Conservation (phyloP, 2,329 filamentous ascomycete genomes). For the Aureobasidium sp. region DNA sequence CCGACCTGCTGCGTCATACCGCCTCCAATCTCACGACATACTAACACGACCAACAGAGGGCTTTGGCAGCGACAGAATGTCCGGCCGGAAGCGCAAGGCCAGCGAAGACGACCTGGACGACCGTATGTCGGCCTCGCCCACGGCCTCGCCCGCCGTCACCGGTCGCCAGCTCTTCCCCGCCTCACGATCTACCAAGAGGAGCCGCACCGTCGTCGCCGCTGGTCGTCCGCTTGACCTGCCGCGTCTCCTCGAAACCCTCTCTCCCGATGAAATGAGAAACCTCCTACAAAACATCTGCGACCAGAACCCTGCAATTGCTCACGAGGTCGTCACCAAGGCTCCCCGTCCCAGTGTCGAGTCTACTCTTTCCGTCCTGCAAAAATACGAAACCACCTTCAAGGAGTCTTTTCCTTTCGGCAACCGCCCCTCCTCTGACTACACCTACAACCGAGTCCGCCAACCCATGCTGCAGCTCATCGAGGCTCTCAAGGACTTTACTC, state of each 20-base stretch:
- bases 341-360: constrained; percentile 79
- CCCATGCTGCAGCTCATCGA: constrained; percentile 73
- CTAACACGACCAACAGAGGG: constrained; percentile 23
- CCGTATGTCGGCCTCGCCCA: constrained; percentile 86
- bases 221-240: constrained; percentile 57
- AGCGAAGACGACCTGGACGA: constrained; percentile 52
- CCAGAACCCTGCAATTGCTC: constrained; percentile 72
- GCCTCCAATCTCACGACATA: constrained; percentile 16
- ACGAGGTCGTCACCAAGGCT: constrained; percentile 74
- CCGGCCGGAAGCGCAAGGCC: constrained; percentile 74
- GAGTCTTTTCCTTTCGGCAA: constrained; percentile 78
- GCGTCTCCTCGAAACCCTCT: constrained; percentile 88
- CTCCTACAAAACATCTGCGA: constrained; percentile 90
- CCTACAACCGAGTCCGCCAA: constrained; percentile 85
- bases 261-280: constrained; percentile 71
- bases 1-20: not conserved
- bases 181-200: constrained; percentile 57
- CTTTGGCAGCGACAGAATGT: constrained; percentile 35
- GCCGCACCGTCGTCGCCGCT: constrained; percentile 55
- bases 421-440: constrained; percentile 79
- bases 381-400: constrained; percentile 71
- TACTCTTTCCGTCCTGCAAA: constrained; percentile 68
- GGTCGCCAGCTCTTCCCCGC: constrained; percentile 44
- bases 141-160: constrained; percentile 67
- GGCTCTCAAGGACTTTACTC: constrained; percentile 86